Evolutionary conservation across 2,329 filamentous ascomycete species (phyloP), one percentile per base, ranked within the genome.

Genomic region (Aspergillus sp.): DNA sequence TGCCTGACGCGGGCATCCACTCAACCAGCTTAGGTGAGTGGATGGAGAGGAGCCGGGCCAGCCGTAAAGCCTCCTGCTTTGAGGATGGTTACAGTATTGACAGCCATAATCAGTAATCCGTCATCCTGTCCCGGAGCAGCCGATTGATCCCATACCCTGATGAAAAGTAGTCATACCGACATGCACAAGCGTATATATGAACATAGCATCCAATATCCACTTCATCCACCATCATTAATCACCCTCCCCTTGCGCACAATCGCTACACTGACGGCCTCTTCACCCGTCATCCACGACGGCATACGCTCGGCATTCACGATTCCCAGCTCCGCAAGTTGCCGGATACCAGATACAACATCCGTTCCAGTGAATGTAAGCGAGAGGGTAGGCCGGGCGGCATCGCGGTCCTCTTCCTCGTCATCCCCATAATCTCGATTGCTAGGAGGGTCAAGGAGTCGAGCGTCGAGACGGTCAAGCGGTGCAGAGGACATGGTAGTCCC

Each of bases 201-300:
- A n/a, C 33, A 37, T 2, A 37, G 4, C 12, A 4, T n/a, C 6
- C 6, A 37, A 6, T 30, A 30, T 7, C 13, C 2, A 9, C 13
- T 37, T 56, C 65, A 65, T 51, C 65, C 61, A 55, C 44, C 51
- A 22, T 65, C 60, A 13, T 56, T 65, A 20, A 58, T 22, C 5
- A 72, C 48, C n/a, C 68, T 66, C 9, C 91, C 90, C 58, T 85
- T 74, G 62, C 81, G 82, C 4, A 96, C 85, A 27, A 85, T 82
- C 0, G 90, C 89, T 39, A 87, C 81, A 53, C 89, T 95, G 5
- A 95, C 86, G 0, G 87, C 89, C 45, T 91, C 89, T 68, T 96
- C 91, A 2, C 91, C 92, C 1, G 91, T 95, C 87, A 96, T 88
- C 91, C 91, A 96, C 0, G 89, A 89, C 0, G 92, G 91, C 89